These are phyloP conservation scores for Falciphora oryzae DNA, from an alignment of 2,329 filamentous ascomycete species.

Conservation along the genomic window DNA sequence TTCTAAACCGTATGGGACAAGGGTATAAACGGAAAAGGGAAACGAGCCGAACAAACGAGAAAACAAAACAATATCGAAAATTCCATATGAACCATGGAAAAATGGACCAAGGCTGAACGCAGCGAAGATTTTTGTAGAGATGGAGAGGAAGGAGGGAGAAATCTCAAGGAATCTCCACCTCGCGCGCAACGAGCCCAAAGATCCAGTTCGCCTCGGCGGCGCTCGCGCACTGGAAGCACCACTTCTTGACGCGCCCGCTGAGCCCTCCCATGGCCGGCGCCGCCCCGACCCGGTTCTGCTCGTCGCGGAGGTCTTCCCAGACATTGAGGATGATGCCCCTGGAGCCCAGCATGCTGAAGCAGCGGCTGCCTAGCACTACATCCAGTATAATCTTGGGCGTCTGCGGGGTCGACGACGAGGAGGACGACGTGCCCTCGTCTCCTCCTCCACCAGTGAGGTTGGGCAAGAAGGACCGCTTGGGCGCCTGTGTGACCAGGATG, in stretches of 20 bases:
- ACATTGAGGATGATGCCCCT: constrained; percentile 86
- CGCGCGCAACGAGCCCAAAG: constrained; percentile 49
- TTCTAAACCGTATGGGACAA: background rate
- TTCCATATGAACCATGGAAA: too few relatives aligned
- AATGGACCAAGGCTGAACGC: background rate
- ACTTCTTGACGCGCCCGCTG: constrained; percentile 53
- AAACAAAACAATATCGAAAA: constrained; percentile 10
- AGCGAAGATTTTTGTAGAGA: too few relatives aligned
- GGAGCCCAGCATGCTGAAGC: constrained; percentile 76
- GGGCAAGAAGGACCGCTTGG: constrained; percentile 38
- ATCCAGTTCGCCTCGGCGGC: constrained; percentile 50
- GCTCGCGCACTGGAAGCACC: constrained; percentile 56
- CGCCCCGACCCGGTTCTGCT: constrained; percentile 48
- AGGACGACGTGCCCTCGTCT: constrained; percentile 22
- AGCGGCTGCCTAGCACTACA: constrained; percentile 75
- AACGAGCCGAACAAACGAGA: constrained; percentile 9
- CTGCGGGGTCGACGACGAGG: background rate
- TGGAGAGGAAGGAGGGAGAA: background rate
- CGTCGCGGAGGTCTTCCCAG: constrained; percentile 70
- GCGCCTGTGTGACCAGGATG: constrained; percentile 70
- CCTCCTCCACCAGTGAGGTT: background rate
- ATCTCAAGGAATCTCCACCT: constrained; percentile 37
- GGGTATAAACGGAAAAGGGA: background rate
- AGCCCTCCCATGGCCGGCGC: constrained; percentile 46
- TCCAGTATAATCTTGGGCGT: constrained; percentile 64